phyloP scores from a whole-genome alignment of 768 basidiomycete genomes.

The Asterophora lycoperdoides region DNA sequence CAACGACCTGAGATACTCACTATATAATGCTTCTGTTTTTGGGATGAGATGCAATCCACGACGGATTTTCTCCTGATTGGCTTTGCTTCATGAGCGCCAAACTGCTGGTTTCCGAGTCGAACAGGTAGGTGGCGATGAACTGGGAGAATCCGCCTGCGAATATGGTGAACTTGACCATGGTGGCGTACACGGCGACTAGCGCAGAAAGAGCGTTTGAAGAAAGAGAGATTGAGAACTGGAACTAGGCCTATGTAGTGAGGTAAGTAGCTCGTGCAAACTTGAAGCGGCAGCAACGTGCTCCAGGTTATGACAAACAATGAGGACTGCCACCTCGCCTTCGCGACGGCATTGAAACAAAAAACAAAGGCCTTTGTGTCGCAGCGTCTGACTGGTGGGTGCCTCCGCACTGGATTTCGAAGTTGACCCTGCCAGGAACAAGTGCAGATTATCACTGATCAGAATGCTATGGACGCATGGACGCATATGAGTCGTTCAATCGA shows the following conservation, averaged over 20 bases:
- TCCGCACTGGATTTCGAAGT: too few species aligned
- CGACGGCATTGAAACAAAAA: too few species aligned
- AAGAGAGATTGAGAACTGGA: background rate
- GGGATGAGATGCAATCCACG: constrained; percentile 55
- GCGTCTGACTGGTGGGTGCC: too few species aligned
- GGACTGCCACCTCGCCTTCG: too few species aligned
- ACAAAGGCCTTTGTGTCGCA: too few species aligned
- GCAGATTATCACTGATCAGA: too few species aligned
- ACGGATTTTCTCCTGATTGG: constrained; percentile 45
- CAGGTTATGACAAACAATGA: too few species aligned
- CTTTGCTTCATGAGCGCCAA: constrained; percentile 43
- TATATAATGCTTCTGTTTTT: constrained; percentile 55
- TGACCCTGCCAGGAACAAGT: too few species aligned
- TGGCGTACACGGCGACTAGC: background rate
- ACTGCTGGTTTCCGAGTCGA: constrained; percentile 45
- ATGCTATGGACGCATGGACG: too few species aligned
- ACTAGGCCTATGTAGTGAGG: background rate
- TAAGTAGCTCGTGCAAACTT: too few species aligned
- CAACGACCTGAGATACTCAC: constrained; percentile 29
- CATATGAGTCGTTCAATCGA: too few species aligned
- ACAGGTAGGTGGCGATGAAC: constrained; percentile 44
- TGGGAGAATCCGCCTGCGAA: constrained; percentile 44
- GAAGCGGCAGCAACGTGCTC: too few species aligned
- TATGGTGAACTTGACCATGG: constrained; percentile 46
- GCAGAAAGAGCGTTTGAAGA: background rate